Base-by-base conservation (phyloP, 2,329 filamentous ascomycete genomes). In the Calcarisporium arbuscula region DNA sequence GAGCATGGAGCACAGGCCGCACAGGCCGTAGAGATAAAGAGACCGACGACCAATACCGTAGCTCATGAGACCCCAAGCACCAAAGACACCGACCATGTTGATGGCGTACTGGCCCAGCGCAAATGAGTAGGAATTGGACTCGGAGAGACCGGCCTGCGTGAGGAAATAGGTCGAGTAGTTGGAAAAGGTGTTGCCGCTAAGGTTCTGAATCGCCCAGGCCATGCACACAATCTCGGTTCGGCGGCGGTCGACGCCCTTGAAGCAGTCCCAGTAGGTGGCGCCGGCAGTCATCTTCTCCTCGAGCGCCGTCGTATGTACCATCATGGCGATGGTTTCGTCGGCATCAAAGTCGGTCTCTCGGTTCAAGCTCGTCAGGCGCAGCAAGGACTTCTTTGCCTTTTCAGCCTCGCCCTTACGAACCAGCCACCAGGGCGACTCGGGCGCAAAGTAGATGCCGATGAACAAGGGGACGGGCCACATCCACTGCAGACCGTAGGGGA, bases 241-340 rank as follows among this genome's bases (percentile, higher is more conserved):
- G 38, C 87, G 81, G 30, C 81, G 65, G 52, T 94, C 81, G 10
- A 75, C 73, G 9, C 87, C 86, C 54, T 72, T 80, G 72, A 94
- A 94, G 62, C 87, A 94, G 57, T 94, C 87, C 48, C 74, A 60
- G 57, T 92, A 94, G 34, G 70, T 79, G 6, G 84, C 77, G 19
- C 86, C 86, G 6, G 65, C 63, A 5, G 84, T 88, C 34, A 87
- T 83, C 58, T 74, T 72, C 52, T 85, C 72, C 56, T 94, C 88
- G 9, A 94, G 65, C 0, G 82, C 82, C 1, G 84, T 89, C 1
- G 87, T 95, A 53, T 94, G 85, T 2, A 87, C 77, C 84, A 95
- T 94, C 85, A 94, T 94, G 49, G 85, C 80, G 32, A 94, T 70
- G 0, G 85, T 92, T 61, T 92, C 85, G 42, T 94, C 83, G 9